phyloP scores from a whole-genome alignment of 805 yeast species.

The Wickerhamiella australiensis region DNA sequence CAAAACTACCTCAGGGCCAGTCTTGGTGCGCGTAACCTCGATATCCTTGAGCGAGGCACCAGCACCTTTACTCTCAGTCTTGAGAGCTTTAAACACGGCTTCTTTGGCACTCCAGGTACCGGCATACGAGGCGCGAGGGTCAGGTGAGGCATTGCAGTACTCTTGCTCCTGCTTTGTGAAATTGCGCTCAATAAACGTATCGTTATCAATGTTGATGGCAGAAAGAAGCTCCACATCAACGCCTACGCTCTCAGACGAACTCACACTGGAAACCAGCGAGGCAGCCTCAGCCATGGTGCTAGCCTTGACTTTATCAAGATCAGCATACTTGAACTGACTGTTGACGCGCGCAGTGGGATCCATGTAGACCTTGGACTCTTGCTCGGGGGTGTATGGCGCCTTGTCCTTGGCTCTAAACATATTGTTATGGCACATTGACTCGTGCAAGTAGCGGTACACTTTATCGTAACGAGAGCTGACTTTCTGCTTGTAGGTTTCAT shows the following conservation, averaged over 20 bases:
- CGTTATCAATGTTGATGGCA: conserved; percentile 73
- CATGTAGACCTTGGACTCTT: conserved; percentile 82
- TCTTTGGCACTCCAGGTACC: conserved; percentile 99
- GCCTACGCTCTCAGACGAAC: conserved; percentile 65
- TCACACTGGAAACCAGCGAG: conserved; percentile 27
- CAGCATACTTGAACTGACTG: conserved; percentile 26
- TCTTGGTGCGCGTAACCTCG: conserved; percentile 64
- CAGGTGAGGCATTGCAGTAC: conserved; percentile 64
- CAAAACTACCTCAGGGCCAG: conserved; percentile 72
- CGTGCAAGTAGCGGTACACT: conserved; percentile 91
- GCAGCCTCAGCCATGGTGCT: conserved; percentile 27
- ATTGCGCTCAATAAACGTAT: conserved; percentile 83
- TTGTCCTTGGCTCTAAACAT: conserved; percentile 87
- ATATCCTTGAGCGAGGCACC: conserved; percentile 90
- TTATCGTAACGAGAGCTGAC: conserved; percentile 72
- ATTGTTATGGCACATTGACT: conserved; percentile 80
- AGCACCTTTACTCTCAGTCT: conserved; percentile 81
- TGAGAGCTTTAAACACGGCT: conserved; percentile 93
- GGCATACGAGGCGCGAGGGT: conserved; percentile 80
- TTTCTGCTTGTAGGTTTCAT: conserved; percentile 56
- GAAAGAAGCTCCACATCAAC: conserved; percentile 90
- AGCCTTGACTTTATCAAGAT: conserved; percentile 24
- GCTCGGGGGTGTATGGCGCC: conserved; percentile 82
- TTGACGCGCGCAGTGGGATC: conserved; percentile 84
- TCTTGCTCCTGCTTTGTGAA: conserved; percentile 70